These are phyloP conservation scores for Epichloe uncinata DNA, from an alignment of 2,329 filamentous ascomycete genomes.

Conservation along the genomic window DNA sequence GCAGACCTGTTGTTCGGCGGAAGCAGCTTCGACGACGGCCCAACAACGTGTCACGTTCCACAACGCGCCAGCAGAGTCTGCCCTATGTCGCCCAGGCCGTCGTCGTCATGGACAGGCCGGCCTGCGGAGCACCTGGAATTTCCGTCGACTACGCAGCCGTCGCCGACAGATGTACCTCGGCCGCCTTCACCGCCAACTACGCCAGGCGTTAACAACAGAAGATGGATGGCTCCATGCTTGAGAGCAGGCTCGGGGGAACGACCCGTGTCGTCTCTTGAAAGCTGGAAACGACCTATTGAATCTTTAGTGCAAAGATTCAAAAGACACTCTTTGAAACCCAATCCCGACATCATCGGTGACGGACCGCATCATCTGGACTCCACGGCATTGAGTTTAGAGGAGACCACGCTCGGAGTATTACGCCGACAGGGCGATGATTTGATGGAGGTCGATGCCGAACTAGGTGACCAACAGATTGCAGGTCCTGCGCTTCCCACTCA, in stretches of 20 bases:
- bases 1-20: neutral
- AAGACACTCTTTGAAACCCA: conserved; percentile 1
- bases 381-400: neutral
- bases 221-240: neutral
- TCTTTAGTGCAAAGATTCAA: conserved; percentile 1
- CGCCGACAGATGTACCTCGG: neutral
- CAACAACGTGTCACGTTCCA: neutral
- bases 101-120: neutral
- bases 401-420: neutral
- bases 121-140: neutral
- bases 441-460: neutral
- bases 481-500: neutral
- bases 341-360: neutral
- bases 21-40: neutral
- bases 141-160: neutral
- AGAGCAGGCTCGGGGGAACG: too few relatives aligned
- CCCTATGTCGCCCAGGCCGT: neutral
- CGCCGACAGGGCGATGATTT: neutral
- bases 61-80: neutral
- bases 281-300: conserved; percentile 6
- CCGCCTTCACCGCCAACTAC: neutral
- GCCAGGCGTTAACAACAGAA: neutral
- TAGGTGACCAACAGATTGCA: too few relatives aligned
- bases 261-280: neutral
- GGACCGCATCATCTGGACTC: neutral